Percentiles rank a stretch among this genome's conserved stretches.
Conservation (phyloP, 1,139 yeast genomes). For the Keqinozyma sinolaborantium region DNA sequence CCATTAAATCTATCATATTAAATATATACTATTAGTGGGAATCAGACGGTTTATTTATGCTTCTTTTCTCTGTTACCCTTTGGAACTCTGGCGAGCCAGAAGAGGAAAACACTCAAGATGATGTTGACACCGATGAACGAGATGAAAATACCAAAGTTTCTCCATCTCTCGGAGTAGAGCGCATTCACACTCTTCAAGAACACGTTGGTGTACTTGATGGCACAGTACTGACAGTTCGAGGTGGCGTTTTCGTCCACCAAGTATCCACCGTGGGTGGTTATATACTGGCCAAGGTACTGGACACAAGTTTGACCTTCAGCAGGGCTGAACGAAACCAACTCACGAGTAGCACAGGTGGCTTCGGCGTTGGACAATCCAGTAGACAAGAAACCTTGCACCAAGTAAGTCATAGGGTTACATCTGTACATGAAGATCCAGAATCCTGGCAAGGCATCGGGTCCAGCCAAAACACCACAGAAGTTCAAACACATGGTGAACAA, state of each 20-base stretch:
- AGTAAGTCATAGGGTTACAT: slow-evolving; percentile 65
- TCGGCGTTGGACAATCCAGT: slow-evolving; percentile 33
- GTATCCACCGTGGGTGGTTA: slow-evolving; percentile 48
- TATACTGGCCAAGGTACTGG: slow-evolving; percentile 44
- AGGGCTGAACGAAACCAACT: slow-evolving; percentile 23
- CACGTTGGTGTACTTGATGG: slow-evolving; percentile 44
- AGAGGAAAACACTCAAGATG: slow-evolving; percentile 48
- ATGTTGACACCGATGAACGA: slow-evolving; percentile 50
- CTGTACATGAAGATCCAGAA: slow-evolving; percentile 60
- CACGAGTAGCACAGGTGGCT: slow-evolving; percentile 25
- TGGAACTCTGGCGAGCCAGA: slow-evolving; percentile 82
- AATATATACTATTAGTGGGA: no score
- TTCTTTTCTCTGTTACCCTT: slow-evolving; percentile 27
- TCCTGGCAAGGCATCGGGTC: slow-evolving; percentile 48
- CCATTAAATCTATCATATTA: not conserved
- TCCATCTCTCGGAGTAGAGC: slow-evolving; percentile 52
- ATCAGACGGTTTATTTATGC: slow-evolving; percentile 6
- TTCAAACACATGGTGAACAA: slow-evolving; percentile 59
- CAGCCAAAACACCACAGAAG: slow-evolving; percentile 81
- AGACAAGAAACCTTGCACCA: slow-evolving; percentile 31
- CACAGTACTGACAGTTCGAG: slow-evolving; percentile 50
- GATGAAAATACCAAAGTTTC: slow-evolving; percentile 62
- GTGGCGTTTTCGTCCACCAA: slow-evolving; percentile 41
- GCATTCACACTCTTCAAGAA: slow-evolving; percentile 44
- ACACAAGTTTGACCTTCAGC: slow-evolving; percentile 56